These are phyloP conservation scores for Diutina pseudorugosa DNA, from an alignment of 1,139 yeast species.

Conservation along the genomic window DNA sequence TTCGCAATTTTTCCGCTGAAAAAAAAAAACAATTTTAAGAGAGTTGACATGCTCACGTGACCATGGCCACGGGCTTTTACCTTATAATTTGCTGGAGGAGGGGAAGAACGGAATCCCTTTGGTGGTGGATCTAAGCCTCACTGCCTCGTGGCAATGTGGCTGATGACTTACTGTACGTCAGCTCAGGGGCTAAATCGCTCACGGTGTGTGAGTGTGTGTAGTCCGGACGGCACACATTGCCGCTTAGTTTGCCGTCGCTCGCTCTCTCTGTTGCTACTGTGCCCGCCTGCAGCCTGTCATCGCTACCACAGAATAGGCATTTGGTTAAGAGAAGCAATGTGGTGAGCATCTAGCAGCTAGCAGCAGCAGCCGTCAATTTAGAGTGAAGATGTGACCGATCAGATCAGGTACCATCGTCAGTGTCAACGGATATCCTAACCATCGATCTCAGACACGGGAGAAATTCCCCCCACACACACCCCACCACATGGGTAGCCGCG, in stretches of 20 bases:
- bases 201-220: no score
- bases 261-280: background rate
- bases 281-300: background rate
- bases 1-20: background rate
- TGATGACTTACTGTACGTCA: no score
- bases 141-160: no score
- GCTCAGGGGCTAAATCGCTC: no score
- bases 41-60: background rate
- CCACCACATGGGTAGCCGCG: background rate
- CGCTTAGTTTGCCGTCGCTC: background rate
- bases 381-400: background rate
- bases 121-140: no score
- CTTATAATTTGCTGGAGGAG: background rate
- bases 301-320: background rate
- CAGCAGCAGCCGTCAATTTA: no score
- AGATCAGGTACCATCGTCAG: background rate
- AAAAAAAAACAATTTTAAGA: no score
- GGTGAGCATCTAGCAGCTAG: no score
- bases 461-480: background rate
- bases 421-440: background rate
- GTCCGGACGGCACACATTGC: background rate
- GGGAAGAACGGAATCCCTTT: background rate
- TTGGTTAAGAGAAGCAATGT: background rate
- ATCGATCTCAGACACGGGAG: background rate
- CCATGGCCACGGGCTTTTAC: background rate